Conservation (phyloP, 2,329 filamentous ascomycete species). For the Ascocoryne sarcoides region DNA sequence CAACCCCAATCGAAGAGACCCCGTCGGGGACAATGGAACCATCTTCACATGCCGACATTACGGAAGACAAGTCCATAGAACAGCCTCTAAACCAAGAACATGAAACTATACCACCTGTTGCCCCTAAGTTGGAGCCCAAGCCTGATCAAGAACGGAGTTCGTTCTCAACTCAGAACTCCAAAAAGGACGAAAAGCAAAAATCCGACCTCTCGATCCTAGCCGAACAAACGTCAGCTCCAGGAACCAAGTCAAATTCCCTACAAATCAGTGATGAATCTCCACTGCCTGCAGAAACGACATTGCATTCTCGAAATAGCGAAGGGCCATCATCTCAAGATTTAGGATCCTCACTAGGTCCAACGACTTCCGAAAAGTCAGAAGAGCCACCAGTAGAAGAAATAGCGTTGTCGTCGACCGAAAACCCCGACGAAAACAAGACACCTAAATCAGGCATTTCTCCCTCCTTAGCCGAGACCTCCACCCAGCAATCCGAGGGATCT, state of each 20-base stretch:
- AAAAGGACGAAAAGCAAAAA: constrained; percentile 1
- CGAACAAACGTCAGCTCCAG: too few species aligned
- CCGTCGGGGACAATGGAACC: not conserved
- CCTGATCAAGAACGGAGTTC: not conserved
- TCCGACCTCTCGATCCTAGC: not conserved
- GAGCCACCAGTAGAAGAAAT: not conserved
- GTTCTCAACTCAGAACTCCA: not conserved
- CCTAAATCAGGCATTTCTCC: constrained; percentile 11
- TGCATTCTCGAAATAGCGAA: not conserved
- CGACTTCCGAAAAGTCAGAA: not conserved
- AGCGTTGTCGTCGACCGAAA: not conserved
- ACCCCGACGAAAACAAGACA: constrained; percentile 12
- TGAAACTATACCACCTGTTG: not conserved
- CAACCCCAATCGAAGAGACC: constrained; percentile 4
- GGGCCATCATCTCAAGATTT: not conserved
- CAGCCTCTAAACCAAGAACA: not conserved
- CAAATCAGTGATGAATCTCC: not conserved
- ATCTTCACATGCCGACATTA: not conserved
- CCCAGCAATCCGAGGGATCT: too few species aligned
- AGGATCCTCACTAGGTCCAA: not conserved
- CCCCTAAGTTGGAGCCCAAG: not conserved
- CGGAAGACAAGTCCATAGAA: not conserved
- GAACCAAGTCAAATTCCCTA: not conserved
- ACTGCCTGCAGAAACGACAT: not conserved
- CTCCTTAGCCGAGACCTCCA: not conserved